These are phyloP conservation scores for Crithidia bombi DNA, from an alignment of 208 protist species.

Conservation along the genomic window DNA sequence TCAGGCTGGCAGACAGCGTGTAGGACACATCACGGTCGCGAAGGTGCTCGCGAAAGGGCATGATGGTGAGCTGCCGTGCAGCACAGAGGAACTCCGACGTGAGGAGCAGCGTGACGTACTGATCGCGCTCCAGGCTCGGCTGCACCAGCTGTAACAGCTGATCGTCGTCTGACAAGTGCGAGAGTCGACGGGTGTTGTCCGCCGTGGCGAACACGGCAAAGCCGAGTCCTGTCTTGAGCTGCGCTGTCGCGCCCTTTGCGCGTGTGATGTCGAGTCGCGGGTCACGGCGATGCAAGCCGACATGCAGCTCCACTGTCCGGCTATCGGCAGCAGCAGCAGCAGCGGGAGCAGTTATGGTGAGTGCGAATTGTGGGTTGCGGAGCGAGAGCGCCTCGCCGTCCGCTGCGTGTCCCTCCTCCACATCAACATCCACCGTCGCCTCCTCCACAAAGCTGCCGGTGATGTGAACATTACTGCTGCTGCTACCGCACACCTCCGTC, in stretches of 20 bases:
- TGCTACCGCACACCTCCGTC: conserved; percentile 44
- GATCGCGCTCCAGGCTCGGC: conserved; percentile 33
- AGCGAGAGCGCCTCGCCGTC: conserved; percentile 19
- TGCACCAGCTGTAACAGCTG: conserved; percentile 35
- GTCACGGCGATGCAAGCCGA: conserved; percentile 81
- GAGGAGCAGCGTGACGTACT: conserved; percentile 34
- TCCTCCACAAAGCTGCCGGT: conserved; percentile 39
- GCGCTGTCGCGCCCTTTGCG: conserved; percentile 44
- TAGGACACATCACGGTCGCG: conserved; percentile 39
- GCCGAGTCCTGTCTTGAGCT: conserved; percentile 59
- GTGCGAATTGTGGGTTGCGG: conserved; percentile 63
- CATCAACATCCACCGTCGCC: too few relatives aligned
- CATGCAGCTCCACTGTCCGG: conserved; percentile 48
- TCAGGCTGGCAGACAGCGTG: conserved; percentile 38
- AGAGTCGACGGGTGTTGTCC: conserved; percentile 61
- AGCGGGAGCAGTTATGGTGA: conserved; percentile 30
- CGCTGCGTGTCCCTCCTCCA: too few relatives aligned
- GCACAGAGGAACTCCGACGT: not conserved
- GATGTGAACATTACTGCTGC: conserved; percentile 25
- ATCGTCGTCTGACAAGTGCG: conserved; percentile 41
- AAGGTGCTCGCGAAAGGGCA: conserved; percentile 47
- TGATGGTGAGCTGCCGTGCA: conserved; percentile 36
- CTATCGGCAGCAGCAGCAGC: too few relatives aligned
- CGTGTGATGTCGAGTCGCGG: conserved; percentile 69
- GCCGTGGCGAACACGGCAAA: conserved; percentile 57